Evolutionary conservation across 2,329 filamentous ascomycete species (phyloP), one percentile per base, ranked within the genome.

Genomic region (Stachybotrys echinatus): DNA sequence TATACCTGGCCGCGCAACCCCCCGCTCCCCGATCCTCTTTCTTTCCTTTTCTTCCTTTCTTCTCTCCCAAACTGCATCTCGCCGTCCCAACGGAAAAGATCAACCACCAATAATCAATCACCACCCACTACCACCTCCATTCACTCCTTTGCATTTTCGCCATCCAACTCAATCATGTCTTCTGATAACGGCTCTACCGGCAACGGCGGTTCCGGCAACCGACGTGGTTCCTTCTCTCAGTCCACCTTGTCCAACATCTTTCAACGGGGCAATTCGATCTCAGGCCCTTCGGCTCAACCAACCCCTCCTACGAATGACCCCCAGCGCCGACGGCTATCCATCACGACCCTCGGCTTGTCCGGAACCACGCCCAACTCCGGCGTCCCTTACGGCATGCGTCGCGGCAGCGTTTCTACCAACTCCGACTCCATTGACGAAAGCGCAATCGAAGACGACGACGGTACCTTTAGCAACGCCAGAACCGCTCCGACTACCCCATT

Each of bases 311-410:
- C 75, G 23, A 74, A 80, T 54, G 77, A 84, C 49, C 73, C 77
- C 55, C 79, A 80, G 54, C 81, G 83, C 51, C 84, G 87, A 52
- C 83, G 88, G 44, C 79, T 91, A 56, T 92, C 88, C 42, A 81
- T 91, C 61, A 85, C 83, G 43, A 89, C 87, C 4, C 71, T 90
- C 23, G 87, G 88, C 31, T 74, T 90, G n/a, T 87, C 85, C 4
- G 87, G 87, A 55, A 79, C 78, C 20, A 85, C 86, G 5, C 85
- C 86, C n/a, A 81, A 61, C 74, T 77, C 67, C 58, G 57, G 74
- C 62, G 54, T 75, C 60, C 69, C 76, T 42, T 76, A 80, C 60
- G 73, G 71, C 55, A 64, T 80, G 52, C 79, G 85, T 52, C 82
- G 84, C 51, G 79, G 79, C 50, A 91, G 87, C 67, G 72, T 88